Percentiles rank a stretch among this genome's conserved stretches.
These are phyloP conservation scores for Rhipidocladum racemiflorum DNA, from an alignment of 176 grass and related monocot species.

Conservation along the genomic window DNA sequence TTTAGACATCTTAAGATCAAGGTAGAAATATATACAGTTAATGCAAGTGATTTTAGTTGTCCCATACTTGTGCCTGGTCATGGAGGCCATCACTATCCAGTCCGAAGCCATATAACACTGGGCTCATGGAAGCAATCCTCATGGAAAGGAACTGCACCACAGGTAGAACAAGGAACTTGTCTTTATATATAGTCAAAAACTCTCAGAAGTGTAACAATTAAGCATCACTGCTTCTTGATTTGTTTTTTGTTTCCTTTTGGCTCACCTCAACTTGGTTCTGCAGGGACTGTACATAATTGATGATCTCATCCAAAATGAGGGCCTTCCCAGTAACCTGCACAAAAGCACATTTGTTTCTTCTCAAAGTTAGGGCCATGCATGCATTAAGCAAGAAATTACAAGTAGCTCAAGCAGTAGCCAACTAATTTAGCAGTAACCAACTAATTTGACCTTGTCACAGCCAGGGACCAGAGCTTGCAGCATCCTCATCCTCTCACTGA, in stretches of 20 bases:
- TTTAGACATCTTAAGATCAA: conserved; percentile 6
- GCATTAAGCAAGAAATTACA: conserved; percentile 3
- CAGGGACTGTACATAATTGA: conserved; percentile 86
- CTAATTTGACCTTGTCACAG: conserved; percentile 76
- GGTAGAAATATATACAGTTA: neutral
- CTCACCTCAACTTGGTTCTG: conserved; percentile 98
- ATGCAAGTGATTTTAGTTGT: neutral
- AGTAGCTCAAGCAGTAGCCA: neutral
- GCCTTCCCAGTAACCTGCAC: conserved; percentile 79
- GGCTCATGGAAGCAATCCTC: conserved; percentile 85
- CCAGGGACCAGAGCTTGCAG: conserved; percentile 86
- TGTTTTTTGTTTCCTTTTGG: neutral
- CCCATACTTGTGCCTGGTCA: conserved; percentile 48
- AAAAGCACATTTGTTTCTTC: conserved; percentile 19
- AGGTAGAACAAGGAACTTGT: neutral
- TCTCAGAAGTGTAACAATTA: conserved; percentile 18
- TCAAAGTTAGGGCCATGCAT: conserved; percentile 16
- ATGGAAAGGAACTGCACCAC: conserved; percentile 87
- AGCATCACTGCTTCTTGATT: neutral
- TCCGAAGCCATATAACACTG: conserved; percentile 59
- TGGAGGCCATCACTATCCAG: conserved; percentile 47
- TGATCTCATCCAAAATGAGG: conserved; percentile 89
- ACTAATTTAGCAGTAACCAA: conserved; percentile 13
- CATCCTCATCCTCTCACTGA: conserved; percentile 96
- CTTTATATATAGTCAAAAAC: neutral